Conservation (phyloP, 2,329 filamentous ascomycete species). For the Neonectria sp. region DNA sequence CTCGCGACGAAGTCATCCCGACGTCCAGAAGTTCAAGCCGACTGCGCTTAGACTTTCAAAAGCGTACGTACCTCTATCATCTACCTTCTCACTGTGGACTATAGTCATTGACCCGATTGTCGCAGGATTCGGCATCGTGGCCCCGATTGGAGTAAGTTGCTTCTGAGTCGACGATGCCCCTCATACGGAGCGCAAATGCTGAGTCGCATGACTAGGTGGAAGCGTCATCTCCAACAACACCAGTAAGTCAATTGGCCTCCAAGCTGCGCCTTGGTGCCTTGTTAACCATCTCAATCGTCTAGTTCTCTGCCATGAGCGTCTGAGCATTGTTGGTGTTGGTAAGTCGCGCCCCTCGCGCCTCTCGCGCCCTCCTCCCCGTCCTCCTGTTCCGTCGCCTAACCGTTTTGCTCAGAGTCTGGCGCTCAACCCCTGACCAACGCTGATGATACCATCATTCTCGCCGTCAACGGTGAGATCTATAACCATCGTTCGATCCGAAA, state of each 20-base stretch:
- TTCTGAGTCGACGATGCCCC: slow-evolving; percentile 12
- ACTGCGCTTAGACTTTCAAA: slow-evolving; percentile 94
- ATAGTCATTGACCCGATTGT: slow-evolving; percentile 35
- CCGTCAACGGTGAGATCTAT: slow-evolving; percentile 99
- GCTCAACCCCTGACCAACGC: slow-evolving; percentile 96
- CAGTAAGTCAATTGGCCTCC: slow-evolving; percentile 71
- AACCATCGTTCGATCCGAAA: slow-evolving; percentile 98
- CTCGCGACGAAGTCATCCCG: slow-evolving; percentile 77
- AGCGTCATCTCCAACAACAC: slow-evolving; percentile 92
- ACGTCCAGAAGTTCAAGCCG: slow-evolving; percentile 97
- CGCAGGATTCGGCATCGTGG: slow-evolving; percentile 92
- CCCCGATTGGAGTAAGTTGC: slow-evolving; percentile 94
- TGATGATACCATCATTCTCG: slow-evolving; percentile 88
- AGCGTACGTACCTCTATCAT: slow-evolving; percentile 74
- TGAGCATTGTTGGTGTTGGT: slow-evolving; percentile 98
- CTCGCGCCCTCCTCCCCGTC: slow-evolving; percentile 22
- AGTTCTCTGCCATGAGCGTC: slow-evolving; percentile 97
- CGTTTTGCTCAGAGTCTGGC: slow-evolving; percentile 79
- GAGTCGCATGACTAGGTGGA: slow-evolving; percentile 73
- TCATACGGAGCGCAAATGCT: slow-evolving; percentile 44
- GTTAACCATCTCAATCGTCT: slow-evolving; percentile 49
- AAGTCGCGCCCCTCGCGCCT: slow-evolving; percentile 54
- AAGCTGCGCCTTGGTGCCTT: neutral
- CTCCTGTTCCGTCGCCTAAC: slow-evolving; percentile 35
- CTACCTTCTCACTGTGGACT: too few species aligned